A percentile compares a stretch with the other conserved stretches of the same genome.
Conservation (phyloP, 768 basidiomycete genomes). For the Leccinum broughii region DNA sequence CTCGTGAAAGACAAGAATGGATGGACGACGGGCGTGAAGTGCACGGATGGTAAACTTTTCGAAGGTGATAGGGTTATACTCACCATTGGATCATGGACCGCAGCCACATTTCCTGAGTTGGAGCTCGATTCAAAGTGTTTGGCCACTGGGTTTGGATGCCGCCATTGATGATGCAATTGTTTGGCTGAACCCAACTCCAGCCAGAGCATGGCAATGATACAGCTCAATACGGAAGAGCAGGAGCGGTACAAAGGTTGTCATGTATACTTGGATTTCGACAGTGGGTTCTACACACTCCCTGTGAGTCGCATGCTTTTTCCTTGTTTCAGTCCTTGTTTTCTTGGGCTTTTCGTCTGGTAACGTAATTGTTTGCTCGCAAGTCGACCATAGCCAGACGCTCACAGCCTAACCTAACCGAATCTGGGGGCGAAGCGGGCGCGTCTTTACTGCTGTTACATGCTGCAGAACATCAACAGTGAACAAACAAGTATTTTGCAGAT, state of each 20-base stretch:
- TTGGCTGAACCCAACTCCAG: conserved; percentile 38
- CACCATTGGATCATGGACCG: conserved; percentile 84
- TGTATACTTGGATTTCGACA: conserved; percentile 69
- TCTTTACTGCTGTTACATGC: conserved; percentile 1
- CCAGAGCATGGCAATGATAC: conserved; percentile 76
- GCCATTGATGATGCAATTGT: background rate
- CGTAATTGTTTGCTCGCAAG: background rate
- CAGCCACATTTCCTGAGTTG: conserved; percentile 68
- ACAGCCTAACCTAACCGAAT: background rate
- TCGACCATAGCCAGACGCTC: background rate
- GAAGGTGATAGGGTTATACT: conserved; percentile 56
- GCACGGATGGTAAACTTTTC: too few relatives aligned
- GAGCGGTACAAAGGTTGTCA: conserved; percentile 58
- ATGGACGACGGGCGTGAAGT: too few relatives aligned
- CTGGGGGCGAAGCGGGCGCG: background rate
- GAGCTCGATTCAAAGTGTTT: conserved; percentile 51
- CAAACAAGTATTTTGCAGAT: background rate
- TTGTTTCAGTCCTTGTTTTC: background rate
- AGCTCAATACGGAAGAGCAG: conserved; percentile 71
- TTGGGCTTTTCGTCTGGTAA: background rate
- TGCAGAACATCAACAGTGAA: background rate
- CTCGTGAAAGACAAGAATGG: too few relatives aligned
- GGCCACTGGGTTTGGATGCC: conserved; percentile 72
- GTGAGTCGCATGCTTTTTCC: conserved; percentile 39
- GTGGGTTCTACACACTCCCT: conserved; percentile 84